A percentile compares a stretch with the other conserved stretches of the same genome.
These are phyloP conservation scores for Aspergillus ochraceus DNA, from an alignment of 2,329 filamentous ascomycete genomes.

Conservation along the genomic window DNA sequence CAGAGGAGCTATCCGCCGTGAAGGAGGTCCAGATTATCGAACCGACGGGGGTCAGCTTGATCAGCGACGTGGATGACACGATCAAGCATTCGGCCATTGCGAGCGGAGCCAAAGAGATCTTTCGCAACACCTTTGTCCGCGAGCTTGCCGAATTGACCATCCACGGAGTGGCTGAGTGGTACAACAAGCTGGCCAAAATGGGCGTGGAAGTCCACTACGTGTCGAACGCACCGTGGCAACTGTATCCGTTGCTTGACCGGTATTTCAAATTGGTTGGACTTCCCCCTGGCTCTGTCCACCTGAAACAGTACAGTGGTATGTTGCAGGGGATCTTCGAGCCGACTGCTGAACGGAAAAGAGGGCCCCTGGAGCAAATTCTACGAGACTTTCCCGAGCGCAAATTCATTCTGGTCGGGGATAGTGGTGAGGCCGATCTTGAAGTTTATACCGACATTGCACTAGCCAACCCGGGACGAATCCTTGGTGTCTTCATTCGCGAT, in stretches of 20 bases:
- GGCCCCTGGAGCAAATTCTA: slow-evolving; percentile 80
- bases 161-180: slow-evolving; percentile 89
- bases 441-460: slow-evolving; percentile 93
- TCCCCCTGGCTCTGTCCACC: slow-evolving; percentile 84
- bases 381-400: slow-evolving; percentile 84
- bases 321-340: slow-evolving; percentile 97
- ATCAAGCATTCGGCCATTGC: slow-evolving; percentile 93
- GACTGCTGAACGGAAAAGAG: slow-evolving; percentile 90
- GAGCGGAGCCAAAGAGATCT: slow-evolving; percentile 86
- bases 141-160: slow-evolving; percentile 79
- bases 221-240: slow-evolving; percentile 98
- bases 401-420: slow-evolving; percentile 92
- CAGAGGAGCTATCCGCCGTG: slow-evolving; percentile 77
- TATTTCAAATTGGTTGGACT: slow-evolving; percentile 81
- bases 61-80: slow-evolving; percentile 97
- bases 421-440: slow-evolving; percentile 93
- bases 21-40: slow-evolving; percentile 77
- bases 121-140: slow-evolving; percentile 91
- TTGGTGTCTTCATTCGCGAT: slow-evolving; percentile 91
- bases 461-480: slow-evolving; percentile 76
- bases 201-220: slow-evolving; percentile 94
- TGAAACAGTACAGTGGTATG: slow-evolving; percentile 97
- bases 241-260: slow-evolving; percentile 83
- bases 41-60: slow-evolving; percentile 79
- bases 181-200: slow-evolving; percentile 70